These are phyloP conservation scores for Neobulgaria alba DNA, from an alignment of 2,329 filamentous ascomycete genomes.

Conservation along the genomic window DNA sequence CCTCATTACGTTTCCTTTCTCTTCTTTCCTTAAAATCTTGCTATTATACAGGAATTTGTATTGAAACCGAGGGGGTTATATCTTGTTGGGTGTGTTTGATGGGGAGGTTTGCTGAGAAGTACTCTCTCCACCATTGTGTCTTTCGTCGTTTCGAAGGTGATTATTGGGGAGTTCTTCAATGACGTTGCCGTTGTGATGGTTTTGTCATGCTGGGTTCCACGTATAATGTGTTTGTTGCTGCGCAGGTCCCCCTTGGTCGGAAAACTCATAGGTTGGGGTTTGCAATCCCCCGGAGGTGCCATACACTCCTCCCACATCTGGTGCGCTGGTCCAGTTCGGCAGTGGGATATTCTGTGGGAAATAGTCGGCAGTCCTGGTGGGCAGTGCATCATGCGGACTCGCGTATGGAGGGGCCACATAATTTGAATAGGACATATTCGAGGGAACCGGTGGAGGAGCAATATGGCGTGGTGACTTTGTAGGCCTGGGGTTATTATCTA, in stretches of 20 bases:
- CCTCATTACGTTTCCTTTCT: too few relatives aligned
- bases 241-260: constrained; percentile 1
- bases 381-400: constrained; percentile 13
- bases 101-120: too few relatives aligned
- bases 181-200: too few relatives aligned
- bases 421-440: constrained; percentile 17
- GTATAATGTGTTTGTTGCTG: constrained; percentile 20
- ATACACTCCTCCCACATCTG: constrained; percentile 17
- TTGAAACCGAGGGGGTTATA: too few relatives aligned
- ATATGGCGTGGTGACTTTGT: constrained; percentile 27
- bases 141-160: too few relatives aligned
- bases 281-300: constrained; percentile 12
- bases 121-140: too few relatives aligned
- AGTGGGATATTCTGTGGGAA: constrained; percentile 17
- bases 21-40: too few relatives aligned
- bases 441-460: constrained; percentile 19
- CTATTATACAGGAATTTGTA: too few relatives aligned
- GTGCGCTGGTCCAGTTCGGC: constrained; percentile 20
- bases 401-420: constrained; percentile 20
- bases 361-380: constrained; percentile 18
- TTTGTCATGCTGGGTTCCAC: constrained; percentile 21
- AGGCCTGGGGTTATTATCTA: constrained; percentile 27
- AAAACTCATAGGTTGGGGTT: constrained; percentile 21
- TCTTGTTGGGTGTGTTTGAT: too few relatives aligned
- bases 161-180: too few relatives aligned